phyloP scores from a whole-genome alignment of 176 grass and related monocot species.

The Triticum monococcum region DNA sequence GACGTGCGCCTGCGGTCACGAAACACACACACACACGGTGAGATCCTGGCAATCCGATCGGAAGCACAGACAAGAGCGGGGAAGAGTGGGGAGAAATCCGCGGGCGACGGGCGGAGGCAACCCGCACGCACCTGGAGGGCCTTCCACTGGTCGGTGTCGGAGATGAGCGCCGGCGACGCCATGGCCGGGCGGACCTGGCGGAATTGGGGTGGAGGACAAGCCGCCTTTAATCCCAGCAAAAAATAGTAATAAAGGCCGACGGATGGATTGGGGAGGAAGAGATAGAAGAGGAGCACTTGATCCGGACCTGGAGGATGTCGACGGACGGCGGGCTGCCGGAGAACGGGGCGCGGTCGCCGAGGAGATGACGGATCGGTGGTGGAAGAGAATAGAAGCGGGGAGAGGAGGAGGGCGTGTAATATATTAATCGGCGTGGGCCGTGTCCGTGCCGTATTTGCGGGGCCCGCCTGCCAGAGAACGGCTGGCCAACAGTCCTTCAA shows the following conservation, averaged over 20 bases:
- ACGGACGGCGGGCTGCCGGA: background rate
- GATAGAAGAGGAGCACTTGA: background rate
- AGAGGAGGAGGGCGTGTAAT: background rate
- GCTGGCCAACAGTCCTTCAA: background rate
- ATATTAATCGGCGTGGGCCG: too few species aligned
- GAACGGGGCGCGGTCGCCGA: background rate
- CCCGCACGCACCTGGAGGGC: slow-evolving; percentile 49
- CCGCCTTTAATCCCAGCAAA: background rate
- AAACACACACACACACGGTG: background rate
- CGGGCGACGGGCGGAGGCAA: background rate
- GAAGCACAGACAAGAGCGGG: too few species aligned
- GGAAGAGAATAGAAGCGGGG: background rate
- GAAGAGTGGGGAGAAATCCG: too few species aligned
- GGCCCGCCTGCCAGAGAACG: background rate
- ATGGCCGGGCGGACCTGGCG: slow-evolving; percentile 33
- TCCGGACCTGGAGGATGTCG: background rate
- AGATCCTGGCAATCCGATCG: slow-evolving; percentile 4
- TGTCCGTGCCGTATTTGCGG: background rate
- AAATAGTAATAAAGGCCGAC: accelerated
- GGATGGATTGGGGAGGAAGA: background rate
- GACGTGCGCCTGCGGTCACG: slow-evolving; percentile 59
- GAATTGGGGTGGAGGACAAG: background rate
- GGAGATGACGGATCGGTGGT: background rate
- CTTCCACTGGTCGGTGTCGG: slow-evolving; percentile 75
- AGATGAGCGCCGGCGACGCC: slow-evolving; percentile 72